Evolutionary conservation across 306 rosid genomes (phyloP).

Genomic region (Trichosanthes truncata): DNA sequence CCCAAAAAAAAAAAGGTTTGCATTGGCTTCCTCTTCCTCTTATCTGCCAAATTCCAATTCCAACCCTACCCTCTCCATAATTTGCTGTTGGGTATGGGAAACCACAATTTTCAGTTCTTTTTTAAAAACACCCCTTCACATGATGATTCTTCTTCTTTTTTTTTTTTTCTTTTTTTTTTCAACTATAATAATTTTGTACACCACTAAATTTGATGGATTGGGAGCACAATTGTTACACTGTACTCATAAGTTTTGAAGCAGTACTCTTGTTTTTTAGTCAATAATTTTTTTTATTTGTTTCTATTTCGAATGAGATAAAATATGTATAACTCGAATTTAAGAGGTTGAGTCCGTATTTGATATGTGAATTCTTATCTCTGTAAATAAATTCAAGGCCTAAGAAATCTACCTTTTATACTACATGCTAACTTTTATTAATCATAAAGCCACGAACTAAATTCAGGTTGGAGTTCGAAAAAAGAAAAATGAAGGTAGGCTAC

Average conservation of each 20-base stretch:
- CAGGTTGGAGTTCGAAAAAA: no score
- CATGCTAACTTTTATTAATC: no score
- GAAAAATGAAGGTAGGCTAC: no score
- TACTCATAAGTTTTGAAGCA: neutral
- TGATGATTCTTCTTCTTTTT: neutral
- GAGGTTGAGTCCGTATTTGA: no score
- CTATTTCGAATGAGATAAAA: no score
- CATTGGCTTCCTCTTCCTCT: neutral
- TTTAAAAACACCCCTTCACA: neutral
- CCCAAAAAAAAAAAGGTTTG: neutral
- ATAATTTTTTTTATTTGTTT: neutral
- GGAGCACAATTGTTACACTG: neutral
- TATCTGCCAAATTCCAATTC: neutral
- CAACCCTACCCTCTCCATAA: neutral
- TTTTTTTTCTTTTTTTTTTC: no score
- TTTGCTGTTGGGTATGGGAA: slow-evolving; percentile 2
- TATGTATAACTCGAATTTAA: no score
- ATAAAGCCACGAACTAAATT: no score
- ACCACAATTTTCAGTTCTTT: neutral
- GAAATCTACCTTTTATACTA: neutral
- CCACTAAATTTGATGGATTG: neutral
- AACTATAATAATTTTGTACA: neutral
- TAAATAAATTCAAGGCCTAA: neutral
- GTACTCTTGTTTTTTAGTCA: neutral
- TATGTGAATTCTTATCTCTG: no score